These are phyloP conservation scores for Stemphylium vesicarium DNA, from an alignment of 2,329 filamentous ascomycete species.

Conservation along the genomic window DNA sequence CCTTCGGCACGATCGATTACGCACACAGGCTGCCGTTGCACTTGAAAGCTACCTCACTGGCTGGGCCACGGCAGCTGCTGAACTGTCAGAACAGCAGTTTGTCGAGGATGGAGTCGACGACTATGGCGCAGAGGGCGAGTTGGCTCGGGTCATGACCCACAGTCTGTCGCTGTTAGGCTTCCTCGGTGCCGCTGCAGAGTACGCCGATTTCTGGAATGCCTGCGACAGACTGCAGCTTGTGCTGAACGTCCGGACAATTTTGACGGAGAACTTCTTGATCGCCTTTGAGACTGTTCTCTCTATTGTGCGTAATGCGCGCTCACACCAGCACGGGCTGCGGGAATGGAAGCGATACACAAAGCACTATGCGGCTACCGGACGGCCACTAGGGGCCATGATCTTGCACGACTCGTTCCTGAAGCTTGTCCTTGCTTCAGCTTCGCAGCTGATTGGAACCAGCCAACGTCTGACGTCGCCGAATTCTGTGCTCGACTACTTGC, in stretches of 20 bases:
- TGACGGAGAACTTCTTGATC: constrained; percentile 85
- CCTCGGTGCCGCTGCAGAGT: constrained; percentile 77
- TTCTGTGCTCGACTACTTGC: constrained; percentile 75
- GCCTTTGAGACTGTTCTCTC: constrained; percentile 89
- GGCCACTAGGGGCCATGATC: constrained; percentile 89
- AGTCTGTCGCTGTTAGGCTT: constrained; percentile 90
- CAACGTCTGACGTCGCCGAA: constrained; percentile 64
- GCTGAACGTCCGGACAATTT: constrained; percentile 70
- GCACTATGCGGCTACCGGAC: constrained; percentile 78
- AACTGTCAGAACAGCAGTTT: constrained; percentile 60
- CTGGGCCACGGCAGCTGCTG: constrained; percentile 68
- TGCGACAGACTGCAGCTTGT: constrained; percentile 76
- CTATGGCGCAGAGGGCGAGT: constrained; percentile 57
- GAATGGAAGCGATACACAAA: constrained; percentile 89
- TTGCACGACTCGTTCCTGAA: constrained; percentile 88
- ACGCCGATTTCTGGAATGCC: constrained; percentile 80
- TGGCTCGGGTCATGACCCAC: constrained; percentile 73
- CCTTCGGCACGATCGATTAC: constrained; percentile 71
- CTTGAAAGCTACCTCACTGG: constrained; percentile 75
- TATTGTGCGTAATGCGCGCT: constrained; percentile 80
- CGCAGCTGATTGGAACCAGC: constrained; percentile 69
- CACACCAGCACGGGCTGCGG: constrained; percentile 68
- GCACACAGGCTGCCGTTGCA: constrained; percentile 68
- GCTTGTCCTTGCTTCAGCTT: constrained; percentile 79
- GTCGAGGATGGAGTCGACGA: constrained; percentile 63